These are phyloP conservation scores for Yamadazyma dendronema DNA, from an alignment of 1,139 yeast genomes.

Conservation along the genomic window DNA sequence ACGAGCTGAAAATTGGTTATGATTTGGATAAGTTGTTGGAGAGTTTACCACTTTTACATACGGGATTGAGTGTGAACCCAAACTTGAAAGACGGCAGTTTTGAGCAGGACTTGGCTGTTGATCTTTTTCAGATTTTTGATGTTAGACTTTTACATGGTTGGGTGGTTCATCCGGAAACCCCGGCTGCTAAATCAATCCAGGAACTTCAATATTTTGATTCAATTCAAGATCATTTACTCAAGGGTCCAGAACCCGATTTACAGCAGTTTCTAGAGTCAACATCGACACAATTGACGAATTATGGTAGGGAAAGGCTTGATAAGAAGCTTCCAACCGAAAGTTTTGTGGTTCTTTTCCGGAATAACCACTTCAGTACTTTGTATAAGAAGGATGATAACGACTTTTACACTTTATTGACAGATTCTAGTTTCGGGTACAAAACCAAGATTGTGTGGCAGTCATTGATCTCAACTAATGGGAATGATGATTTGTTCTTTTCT, in stretches of 20 bases:
- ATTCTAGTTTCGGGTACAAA: conserved; percentile 55
- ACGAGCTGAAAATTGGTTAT: conserved; percentile 15
- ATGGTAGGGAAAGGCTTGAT: conserved; percentile 53
- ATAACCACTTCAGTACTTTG: conserved; percentile 79
- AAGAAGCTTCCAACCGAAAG: conserved; percentile 36
- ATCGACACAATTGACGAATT: conserved; percentile 67
- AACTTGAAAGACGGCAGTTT: conserved; percentile 61
- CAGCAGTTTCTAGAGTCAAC: conserved; percentile 48
- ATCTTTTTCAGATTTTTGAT: conserved; percentile 39
- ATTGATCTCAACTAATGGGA: conserved; percentile 62
- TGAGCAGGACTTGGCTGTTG: conserved; percentile 34
- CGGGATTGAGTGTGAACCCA: conserved; percentile 77
- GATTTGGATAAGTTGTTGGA: conserved; percentile 41
- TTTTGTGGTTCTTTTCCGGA: conserved; percentile 71
- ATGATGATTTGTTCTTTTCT: conserved; percentile 62
- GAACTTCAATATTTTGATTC: conserved; percentile 42
- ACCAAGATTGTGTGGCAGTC: conserved; percentile 73
- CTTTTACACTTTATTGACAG: conserved; percentile 67
- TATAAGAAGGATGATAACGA: conserved; percentile 50
- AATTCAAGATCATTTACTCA: conserved; percentile 41
- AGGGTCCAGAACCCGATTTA: conserved; percentile 12
- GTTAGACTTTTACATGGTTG: conserved; percentile 52
- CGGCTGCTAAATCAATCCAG: conserved; percentile 21
- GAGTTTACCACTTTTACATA: conserved; percentile 61
- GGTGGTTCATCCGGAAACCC: conserved; percentile 25